A percentile compares a stretch with the other conserved stretches of the same genome.
Evolutionary conservation across 805 yeast genomes (phyloP).

Genomic region (Kuraishia floccosa): DNA sequence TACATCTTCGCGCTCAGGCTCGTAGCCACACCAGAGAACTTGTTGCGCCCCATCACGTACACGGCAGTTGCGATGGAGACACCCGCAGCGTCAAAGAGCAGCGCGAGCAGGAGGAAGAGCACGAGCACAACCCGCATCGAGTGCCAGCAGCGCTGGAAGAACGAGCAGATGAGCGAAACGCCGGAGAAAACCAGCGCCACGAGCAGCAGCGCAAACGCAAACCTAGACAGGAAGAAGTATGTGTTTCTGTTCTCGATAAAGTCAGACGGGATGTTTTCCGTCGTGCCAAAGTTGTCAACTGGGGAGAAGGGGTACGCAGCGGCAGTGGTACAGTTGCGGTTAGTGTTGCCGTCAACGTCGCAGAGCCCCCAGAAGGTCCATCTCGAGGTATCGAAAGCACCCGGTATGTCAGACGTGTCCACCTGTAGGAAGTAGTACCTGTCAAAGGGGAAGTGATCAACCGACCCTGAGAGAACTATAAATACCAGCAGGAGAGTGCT

Average conservation of each 20-base stretch:
- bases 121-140: constrained; percentile 43
- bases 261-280: constrained; percentile 35
- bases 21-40: constrained; percentile 42
- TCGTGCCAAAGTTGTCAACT: constrained; percentile 55
- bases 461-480: constrained; percentile 53
- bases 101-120: constrained; percentile 37
- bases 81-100: constrained; percentile 47
- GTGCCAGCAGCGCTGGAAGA: constrained; percentile 45
- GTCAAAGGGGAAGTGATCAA: constrained; percentile 46
- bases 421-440: constrained; percentile 63
- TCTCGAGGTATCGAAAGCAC: constrained; percentile 41
- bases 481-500: constrained; percentile 40
- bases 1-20: constrained; percentile 44
- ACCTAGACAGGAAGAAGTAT: constrained; percentile 55
- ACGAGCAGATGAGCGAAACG: constrained; percentile 42
- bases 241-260: constrained; percentile 44
- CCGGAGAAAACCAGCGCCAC: constrained; percentile 52
- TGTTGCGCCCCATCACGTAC: constrained; percentile 60
- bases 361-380: constrained; percentile 85
- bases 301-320: constrained; percentile 75
- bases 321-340: constrained; percentile 25
- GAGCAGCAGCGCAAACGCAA: constrained; percentile 52
- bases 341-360: constrained; percentile 21
- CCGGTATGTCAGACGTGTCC: constrained; percentile 43
- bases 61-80: constrained; percentile 69